Base-by-base conservation (phyloP, 371 early-diverging fungal species). In the Encephalitozoon cuniculi region DNA sequence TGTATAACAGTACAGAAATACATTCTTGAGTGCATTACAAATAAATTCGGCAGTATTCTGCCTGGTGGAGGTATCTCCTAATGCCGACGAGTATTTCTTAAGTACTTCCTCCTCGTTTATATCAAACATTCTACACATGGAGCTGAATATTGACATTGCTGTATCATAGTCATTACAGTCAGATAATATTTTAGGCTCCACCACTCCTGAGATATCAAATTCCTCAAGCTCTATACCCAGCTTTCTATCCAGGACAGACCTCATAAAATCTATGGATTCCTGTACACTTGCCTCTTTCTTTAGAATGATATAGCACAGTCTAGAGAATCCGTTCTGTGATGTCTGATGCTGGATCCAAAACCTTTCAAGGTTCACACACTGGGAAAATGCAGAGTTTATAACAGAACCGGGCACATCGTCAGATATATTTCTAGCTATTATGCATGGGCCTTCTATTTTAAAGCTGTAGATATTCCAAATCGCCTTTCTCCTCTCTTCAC, bases 1-100 rank as follows among this genome's bases (percentile, higher is more conserved):
- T 55, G 23, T 70, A 9, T 32, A 41, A 40, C 71, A 70, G 30
- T 39, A 70, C 2, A 70, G 43, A 70, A 70, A 70, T n/a, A 70
- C 30, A 18, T 55, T 21, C 43, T 43, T 53, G 6, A 53, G 43
- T 41, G 39, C 25, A 30, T 43, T 26, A n/a, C 55, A 54, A 18
- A 54, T 30, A 18, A 54, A 54, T 2, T 25, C 30, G 3, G 55
- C 55, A 12, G 55, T 26, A 30, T 30, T 54, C 34, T 3, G 1
- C 0, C 30, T 9, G 4, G 8, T 11, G 15, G 44, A 43, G 15
- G 8, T 54, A 18, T 30, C 18, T 54, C 30, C 55, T 54, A 30
- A 30, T 30, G 55, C 30, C 30, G 30, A 15, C 30, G 30, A 7
- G 30, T 54, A 54, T 30, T 15, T 54, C 30, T 54, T 30, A 0